Evolutionary conservation across 768 basidiomycete species (phyloP), one percentile per base, ranked within the genome.

Genomic region (Leccinellum luteum): DNA sequence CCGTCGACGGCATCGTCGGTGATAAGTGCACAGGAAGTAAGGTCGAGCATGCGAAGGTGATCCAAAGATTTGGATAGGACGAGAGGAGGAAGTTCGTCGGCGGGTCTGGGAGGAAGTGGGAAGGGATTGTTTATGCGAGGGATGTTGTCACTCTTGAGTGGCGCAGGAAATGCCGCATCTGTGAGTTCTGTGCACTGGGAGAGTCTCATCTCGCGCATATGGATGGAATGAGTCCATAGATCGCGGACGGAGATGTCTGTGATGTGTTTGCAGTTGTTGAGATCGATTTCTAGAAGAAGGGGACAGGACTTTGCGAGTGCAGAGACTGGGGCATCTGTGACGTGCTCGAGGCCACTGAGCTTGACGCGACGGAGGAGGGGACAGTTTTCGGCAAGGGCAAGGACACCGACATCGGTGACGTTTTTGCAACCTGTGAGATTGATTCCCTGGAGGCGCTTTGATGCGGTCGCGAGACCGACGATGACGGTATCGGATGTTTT

Each of bases 131-230:
- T 76, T 65, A 57, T 41, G 69, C 74, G 59, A 54, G 76, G 74
- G 64, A 69, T 55, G 65, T 72, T 56, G 38, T 69, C 71, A 48
- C 56, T 60, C 62, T 76, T 79, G 44, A 82, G 75, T 7, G 88
- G 81, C 51, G 87, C 81, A 6, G 96, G 94, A 78, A 98, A 95
- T 1, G 87, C 94, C 19, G 83, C 76, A 68, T 94, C 92, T 15
- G 90, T 92, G 62, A 98, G 77, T 56, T 85, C 79, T 7, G 76
- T 73, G 69, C 93, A 94, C 54, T 89, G 84, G 8, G 90, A 88
- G 45, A 98, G 80, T 45, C 89, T 84, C 76, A 99, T 83, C 73
- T 99, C 97, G 52, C 96, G 89, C 80, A 99, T 89, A 66, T 93
- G 84, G 27, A 77, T 76, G 2, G 87, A 88, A 65, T 90, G 75